Evolutionary conservation across 345 rosid species (phyloP).

Genomic region (Lumnitzera littorea): DNA sequence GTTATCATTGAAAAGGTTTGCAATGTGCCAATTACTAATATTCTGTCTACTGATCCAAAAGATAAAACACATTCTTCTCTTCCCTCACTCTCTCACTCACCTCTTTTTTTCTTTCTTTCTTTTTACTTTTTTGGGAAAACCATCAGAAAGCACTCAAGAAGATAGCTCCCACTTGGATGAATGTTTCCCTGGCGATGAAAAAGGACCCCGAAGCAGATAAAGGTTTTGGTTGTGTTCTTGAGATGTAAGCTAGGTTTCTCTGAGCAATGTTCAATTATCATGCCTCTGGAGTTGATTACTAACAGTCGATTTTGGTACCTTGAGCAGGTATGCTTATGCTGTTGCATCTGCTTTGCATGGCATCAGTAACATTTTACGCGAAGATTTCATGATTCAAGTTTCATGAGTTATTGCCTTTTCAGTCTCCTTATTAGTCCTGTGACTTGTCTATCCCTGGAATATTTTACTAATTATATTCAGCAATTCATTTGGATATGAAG

Average conservation of each 20-base stretch:
- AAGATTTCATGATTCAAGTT: conserved; percentile 99
- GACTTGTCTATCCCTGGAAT: too few species aligned
- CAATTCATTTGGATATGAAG: too few species aligned
- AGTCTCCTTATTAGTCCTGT: background rate
- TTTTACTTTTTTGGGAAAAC: conserved; percentile 27
- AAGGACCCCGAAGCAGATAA: conserved; percentile 93
- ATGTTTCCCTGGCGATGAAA: conserved; percentile 98
- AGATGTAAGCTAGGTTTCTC: conserved; percentile 46
- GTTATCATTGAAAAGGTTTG: conserved; percentile 82
- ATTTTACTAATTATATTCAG: too few species aligned
- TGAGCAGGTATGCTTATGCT: conserved; percentile 90
- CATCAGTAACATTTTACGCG: conserved; percentile 69
- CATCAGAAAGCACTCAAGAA: conserved; percentile 33
- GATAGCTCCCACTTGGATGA: conserved; percentile 99
- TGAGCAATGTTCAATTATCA: background rate
- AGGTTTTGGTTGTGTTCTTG: conserved; percentile 99
- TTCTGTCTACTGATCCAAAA: too few species aligned
- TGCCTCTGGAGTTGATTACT: too few species aligned
- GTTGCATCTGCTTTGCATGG: conserved; percentile 90
- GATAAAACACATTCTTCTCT: too few species aligned
- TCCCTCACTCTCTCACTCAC: too few species aligned
- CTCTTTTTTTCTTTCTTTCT: too few species aligned
- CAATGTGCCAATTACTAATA: background rate
- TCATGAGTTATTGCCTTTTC: conserved; percentile 3
- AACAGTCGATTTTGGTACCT: too few species aligned